phyloP scores from a whole-genome alignment of 345 rosid genomes.

The Gossypium stocksii region DNA sequence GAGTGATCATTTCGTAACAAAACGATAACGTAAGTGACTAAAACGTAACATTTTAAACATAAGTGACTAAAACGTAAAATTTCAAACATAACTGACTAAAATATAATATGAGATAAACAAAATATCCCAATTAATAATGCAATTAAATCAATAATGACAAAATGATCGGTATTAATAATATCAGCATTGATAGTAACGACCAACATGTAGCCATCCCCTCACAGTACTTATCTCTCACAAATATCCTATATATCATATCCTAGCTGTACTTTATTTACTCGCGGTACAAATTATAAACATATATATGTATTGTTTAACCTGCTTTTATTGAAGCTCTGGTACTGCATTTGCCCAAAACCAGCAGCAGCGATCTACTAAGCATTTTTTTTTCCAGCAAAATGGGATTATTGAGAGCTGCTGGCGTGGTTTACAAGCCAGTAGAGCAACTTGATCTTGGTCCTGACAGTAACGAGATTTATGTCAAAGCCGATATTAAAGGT shows the following conservation, averaged over 20 bases:
- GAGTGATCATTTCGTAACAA: no score
- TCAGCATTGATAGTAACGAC: not conserved
- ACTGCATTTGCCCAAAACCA: not conserved
- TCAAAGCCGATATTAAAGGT: slow-evolving; percentile 66
- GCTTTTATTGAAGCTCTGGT: not conserved
- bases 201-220: not conserved
- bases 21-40: no score
- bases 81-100: no score
- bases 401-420: slow-evolving; percentile 42
- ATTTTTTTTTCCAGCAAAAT: slow-evolving; percentile 8
- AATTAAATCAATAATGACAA: no score
- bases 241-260: no score
- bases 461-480: slow-evolving; percentile 34
- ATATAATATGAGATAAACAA: no score
- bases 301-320: not conserved
- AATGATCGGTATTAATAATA: no score
- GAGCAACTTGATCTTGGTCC: slow-evolving; percentile 42
- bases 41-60: no score
- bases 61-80: no score
- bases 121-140: no score
- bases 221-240: no score
- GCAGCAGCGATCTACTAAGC: not conserved
- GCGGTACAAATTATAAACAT: not conserved
- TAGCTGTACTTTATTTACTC: no score
- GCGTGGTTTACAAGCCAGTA: slow-evolving; percentile 43